Percentiles rank a stretch among this genome's conserved stretches.
Conservation (phyloP, 78 protist species). For the Bigelowiella natans region DNA sequence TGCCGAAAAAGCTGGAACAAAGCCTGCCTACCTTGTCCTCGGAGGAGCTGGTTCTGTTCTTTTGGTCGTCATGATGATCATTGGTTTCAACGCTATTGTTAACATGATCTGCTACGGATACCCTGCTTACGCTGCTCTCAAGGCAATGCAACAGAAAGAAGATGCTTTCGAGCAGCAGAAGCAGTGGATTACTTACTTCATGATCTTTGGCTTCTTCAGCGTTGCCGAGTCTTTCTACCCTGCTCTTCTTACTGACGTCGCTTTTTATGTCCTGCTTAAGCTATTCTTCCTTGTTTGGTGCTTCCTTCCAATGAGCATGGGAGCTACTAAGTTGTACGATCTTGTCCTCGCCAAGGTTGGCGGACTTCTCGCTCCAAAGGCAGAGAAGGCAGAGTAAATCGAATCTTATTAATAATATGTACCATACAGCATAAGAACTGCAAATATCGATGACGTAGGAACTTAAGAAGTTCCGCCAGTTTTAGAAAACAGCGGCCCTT, state of each 20-base stretch:
- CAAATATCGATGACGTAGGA: no score
- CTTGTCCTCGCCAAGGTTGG: background rate
- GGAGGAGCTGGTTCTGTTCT: background rate
- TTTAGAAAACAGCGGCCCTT: no score
- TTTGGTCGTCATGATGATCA: background rate
- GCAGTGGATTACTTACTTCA: background rate
- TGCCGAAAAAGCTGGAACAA: background rate
- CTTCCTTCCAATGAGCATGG: background rate
- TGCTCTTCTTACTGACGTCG: background rate
- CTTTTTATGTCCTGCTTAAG: background rate
- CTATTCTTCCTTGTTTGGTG: background rate
- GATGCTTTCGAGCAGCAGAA: background rate
- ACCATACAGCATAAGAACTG: no score
- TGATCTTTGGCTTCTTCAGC: background rate
- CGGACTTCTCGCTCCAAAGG: background rate
- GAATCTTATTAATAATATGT: no score
- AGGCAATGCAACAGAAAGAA: background rate
- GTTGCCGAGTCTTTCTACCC: background rate
- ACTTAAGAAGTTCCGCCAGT: no score
- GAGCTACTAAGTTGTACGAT: background rate
- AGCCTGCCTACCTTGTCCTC: background rate
- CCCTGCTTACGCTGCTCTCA: background rate
- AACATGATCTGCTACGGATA: background rate
- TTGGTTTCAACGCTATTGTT: background rate
- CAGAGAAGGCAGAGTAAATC: background rate